A percentile compares a stretch with the other conserved stretches of the same genome.
These are phyloP conservation scores for Lignosus rhinocerotis DNA, from an alignment of 1,284 basidiomycete genomes.

Conservation along the genomic window DNA sequence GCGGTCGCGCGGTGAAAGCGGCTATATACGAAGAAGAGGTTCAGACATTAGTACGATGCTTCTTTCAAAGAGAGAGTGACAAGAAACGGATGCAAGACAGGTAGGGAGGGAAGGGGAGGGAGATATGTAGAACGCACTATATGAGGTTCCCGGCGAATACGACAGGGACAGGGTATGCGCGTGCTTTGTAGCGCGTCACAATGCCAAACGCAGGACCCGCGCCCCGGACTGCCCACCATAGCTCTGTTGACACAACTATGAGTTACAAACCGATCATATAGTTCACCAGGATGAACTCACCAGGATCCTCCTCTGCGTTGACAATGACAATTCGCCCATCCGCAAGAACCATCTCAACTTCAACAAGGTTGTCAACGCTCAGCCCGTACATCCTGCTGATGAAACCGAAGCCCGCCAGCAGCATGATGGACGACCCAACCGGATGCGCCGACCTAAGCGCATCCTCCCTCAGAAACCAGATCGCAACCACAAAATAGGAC, in stretches of 20 bases:
- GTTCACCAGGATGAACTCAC: slow-evolving; percentile 37
- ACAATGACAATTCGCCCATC: slow-evolving; percentile 76
- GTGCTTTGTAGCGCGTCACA: slow-evolving; percentile 84
- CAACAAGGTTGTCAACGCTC: slow-evolving; percentile 83
- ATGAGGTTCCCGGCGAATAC: slow-evolving; percentile 91
- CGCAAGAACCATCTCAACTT: slow-evolving; percentile 82
- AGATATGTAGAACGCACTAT: slow-evolving; percentile 52
- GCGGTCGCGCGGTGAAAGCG: slow-evolving; percentile 84
- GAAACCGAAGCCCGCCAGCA: slow-evolving; percentile 90
- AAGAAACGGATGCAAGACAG: background rate
- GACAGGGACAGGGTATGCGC: slow-evolving; percentile 83
- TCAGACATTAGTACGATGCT: background rate
- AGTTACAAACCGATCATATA: background rate
- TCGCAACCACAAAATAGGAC: background rate
- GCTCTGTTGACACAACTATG: slow-evolving; percentile 45
- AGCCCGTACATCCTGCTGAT: slow-evolving; percentile 80
- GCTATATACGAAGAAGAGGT: slow-evolving; percentile 40
- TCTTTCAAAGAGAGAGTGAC: background rate
- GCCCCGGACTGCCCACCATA: slow-evolving; percentile 91
- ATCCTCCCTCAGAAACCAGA: background rate
- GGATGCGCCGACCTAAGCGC: slow-evolving; percentile 66
- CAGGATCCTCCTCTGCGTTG: slow-evolving; percentile 65
- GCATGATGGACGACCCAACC: slow-evolving; percentile 79
- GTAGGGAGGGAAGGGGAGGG: background rate
- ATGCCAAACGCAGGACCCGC: slow-evolving; percentile 85